Percentiles rank a stretch among this genome's conserved stretches.
These are phyloP conservation scores for Cystobasidium sp. DNA, from an alignment of 1,284 basidiomycete genomes.

Conservation along the genomic window DNA sequence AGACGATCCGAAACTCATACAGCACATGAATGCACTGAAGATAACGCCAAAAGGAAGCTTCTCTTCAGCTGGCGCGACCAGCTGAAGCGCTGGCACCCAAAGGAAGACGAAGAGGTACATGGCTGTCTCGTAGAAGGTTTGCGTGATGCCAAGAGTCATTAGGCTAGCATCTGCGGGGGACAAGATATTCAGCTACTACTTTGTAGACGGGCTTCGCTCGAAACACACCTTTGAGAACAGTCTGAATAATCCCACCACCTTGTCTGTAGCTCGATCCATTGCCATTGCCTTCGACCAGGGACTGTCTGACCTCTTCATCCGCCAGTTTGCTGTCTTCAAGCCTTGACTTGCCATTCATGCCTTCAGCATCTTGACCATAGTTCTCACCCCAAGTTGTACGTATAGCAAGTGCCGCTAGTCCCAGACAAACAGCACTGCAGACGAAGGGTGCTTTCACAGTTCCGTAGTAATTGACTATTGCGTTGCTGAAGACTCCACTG, in stretches of 20 bases:
- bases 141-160: conserved; percentile 70
- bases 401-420: conserved; percentile 66
- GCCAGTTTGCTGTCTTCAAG: conserved; percentile 56
- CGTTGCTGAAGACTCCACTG: conserved; percentile 69
- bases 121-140: conserved; percentile 76
- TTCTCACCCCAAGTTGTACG: conserved; percentile 68
- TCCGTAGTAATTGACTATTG: conserved; percentile 62
- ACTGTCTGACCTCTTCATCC: conserved; percentile 62
- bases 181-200: background rate
- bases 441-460: conserved; percentile 68
- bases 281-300: conserved; percentile 20
- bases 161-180: conserved; percentile 63
- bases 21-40: conserved; percentile 75
- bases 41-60: conserved; percentile 71
- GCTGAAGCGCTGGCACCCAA: conserved; percentile 74
- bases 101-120: conserved; percentile 82
- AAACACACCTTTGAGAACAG: conserved; percentile 64
- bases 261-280: conserved; percentile 60
- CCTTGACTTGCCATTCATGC: conserved; percentile 45
- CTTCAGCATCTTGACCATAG: conserved; percentile 60
- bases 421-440: conserved; percentile 65
- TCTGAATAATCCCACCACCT: conserved; percentile 61
- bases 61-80: conserved; percentile 59
- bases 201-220: background rate
- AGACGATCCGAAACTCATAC: conserved; percentile 75